Conservation (phyloP, 176 grass and related monocot genomes). For the Carex kokanica region DNA sequence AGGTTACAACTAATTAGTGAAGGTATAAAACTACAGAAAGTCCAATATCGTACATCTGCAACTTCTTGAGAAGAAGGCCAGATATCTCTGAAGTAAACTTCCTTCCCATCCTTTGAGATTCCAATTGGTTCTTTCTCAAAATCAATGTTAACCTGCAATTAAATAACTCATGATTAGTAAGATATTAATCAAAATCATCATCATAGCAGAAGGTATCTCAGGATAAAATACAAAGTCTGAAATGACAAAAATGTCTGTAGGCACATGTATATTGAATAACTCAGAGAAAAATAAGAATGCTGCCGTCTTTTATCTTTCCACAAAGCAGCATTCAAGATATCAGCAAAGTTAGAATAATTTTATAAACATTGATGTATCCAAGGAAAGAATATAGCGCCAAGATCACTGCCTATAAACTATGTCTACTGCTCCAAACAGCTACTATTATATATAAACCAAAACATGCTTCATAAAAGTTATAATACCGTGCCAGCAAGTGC, state of each 20-base stretch:
- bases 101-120: slow-evolving; percentile 81
- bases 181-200: neutral
- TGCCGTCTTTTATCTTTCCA: neutral
- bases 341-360: neutral
- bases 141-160: slow-evolving; percentile 86
- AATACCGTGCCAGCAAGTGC: slow-evolving; percentile 93
- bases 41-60: slow-evolving; percentile 44
- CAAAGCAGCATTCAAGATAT: neutral
- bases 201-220: neutral
- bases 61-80: slow-evolving; percentile 93
- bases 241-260: neutral
- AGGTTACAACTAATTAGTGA: neutral
- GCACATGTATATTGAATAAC: neutral
- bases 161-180: slow-evolving; percentile 14
- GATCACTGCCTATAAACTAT: neutral
- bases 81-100: slow-evolving; percentile 82
- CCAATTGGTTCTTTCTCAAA: slow-evolving; percentile 93
- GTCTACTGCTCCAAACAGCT: neutral
- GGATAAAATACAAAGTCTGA: neutral
- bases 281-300: neutral
- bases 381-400: neutral
- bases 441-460: neutral
- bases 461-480: neutral
- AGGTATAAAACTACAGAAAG: slow-evolving; percentile 11
- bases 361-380: neutral